Percentiles rank a stretch among this genome's conserved stretches.
These are phyloP conservation scores for Backusella parvicylindrica DNA, from an alignment of 192 early-diverging fungal genomes.

Conservation along the genomic window DNA sequence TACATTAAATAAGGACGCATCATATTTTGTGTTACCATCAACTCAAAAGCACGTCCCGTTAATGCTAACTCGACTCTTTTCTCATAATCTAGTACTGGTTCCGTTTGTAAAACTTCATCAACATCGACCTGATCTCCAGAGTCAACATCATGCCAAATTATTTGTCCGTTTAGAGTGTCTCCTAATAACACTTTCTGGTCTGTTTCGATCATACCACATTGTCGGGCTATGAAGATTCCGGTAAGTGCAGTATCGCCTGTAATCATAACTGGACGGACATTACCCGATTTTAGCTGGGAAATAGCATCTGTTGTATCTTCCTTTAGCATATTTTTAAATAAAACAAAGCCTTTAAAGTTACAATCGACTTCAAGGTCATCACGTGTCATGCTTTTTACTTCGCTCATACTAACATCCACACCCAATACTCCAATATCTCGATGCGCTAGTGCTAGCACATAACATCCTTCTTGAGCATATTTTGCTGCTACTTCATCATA, in stretches of 20 bases:
- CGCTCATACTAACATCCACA: constrained; percentile 33
- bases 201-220: constrained; percentile 60
- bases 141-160: constrained; percentile 61
- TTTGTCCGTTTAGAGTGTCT: constrained; percentile 26
- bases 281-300: constrained; percentile 61
- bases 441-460: constrained; percentile 71
- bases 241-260: constrained; percentile 80
- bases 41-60: constrained; percentile 65
- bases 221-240: constrained; percentile 67
- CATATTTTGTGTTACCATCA: constrained; percentile 31
- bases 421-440: constrained; percentile 52
- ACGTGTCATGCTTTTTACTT: constrained; percentile 42
- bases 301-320: constrained; percentile 66
- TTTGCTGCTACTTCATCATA: constrained; percentile 52
- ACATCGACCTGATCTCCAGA: constrained; percentile 43
- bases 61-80: constrained; percentile 62
- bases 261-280: constrained; percentile 75
- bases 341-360: constrained; percentile 54
- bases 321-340: constrained; percentile 79
- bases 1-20: constrained; percentile 57
- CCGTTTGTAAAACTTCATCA: constrained; percentile 27
- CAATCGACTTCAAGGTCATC: constrained; percentile 58
- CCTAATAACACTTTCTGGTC: constrained; percentile 55
- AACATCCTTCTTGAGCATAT: constrained; percentile 71
- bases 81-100: not conserved